Percentiles rank a stretch among this genome's conserved stretches.
phyloP scores from a whole-genome alignment of 2,329 filamentous ascomycete species.

The Pyrenochaeta sp. region DNA sequence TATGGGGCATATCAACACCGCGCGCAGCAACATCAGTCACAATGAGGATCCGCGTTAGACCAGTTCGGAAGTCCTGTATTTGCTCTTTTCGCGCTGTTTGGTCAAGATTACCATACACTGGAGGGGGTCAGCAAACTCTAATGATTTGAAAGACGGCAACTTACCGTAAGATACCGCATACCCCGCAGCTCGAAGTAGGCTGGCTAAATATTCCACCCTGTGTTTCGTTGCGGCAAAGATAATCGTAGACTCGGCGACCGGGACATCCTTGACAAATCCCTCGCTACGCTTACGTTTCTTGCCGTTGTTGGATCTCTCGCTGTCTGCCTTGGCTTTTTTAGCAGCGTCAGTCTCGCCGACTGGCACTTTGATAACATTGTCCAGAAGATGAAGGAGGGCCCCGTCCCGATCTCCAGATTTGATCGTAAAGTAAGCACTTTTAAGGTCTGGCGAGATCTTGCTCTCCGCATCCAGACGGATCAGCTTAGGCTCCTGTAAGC shows the following conservation, averaged over 20 bases:
- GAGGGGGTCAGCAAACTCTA: slow-evolving; percentile 3
- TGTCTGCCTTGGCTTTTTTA: slow-evolving; percentile 55
- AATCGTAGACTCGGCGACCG: slow-evolving; percentile 91
- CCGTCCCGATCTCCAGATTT: slow-evolving; percentile 96
- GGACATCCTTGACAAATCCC: slow-evolving; percentile 69
- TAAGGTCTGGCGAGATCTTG: slow-evolving; percentile 94
- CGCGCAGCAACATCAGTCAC: slow-evolving; percentile 96
- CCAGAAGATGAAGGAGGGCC: slow-evolving; percentile 84
- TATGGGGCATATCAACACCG: slow-evolving; percentile 96
- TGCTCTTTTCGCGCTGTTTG: slow-evolving; percentile 93
- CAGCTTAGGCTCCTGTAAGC: slow-evolving; percentile 88
- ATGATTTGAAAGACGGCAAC: neutral
- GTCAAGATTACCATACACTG: slow-evolving; percentile 89
- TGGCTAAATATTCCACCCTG: slow-evolving; percentile 91
- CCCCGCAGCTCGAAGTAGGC: slow-evolving; percentile 79
- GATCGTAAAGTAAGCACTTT: slow-evolving; percentile 92
- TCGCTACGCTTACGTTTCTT: slow-evolving; percentile 78
- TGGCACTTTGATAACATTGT: slow-evolving; percentile 93
- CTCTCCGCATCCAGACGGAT: slow-evolving; percentile 92
- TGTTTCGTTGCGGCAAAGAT: slow-evolving; percentile 96
- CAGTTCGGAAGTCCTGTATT: slow-evolving; percentile 86
- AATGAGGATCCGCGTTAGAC: slow-evolving; percentile 87
- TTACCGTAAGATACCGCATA: slow-evolving; percentile 82
- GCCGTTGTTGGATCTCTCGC: slow-evolving; percentile 54
- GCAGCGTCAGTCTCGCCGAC: slow-evolving; percentile 67